Percentiles rank a stretch among this genome's conserved stretches.
Conservation (phyloP, 768 basidiomycete species). For the Basidioascus undulatus region DNA sequence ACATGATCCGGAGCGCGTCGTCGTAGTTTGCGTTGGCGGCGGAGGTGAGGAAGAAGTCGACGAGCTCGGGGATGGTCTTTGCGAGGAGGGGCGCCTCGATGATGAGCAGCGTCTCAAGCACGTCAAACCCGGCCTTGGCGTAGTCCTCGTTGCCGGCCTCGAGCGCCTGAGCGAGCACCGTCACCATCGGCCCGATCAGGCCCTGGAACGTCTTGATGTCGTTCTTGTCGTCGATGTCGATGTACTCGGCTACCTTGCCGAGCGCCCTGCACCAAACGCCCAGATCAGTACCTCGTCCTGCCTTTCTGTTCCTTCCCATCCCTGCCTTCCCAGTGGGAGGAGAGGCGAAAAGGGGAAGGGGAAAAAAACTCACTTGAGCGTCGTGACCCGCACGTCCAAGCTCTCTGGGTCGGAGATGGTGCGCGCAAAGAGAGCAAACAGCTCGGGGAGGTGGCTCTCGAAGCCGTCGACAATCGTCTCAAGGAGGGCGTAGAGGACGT, state of each 20-base stretch:
- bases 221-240: constrained; percentile 61
- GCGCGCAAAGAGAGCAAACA: constrained; percentile 55
- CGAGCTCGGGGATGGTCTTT: constrained; percentile 64
- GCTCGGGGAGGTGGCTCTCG: constrained; percentile 32
- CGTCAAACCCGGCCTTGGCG: constrained; percentile 77
- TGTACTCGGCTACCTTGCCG: constrained; percentile 77
- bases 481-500: constrained; percentile 68
- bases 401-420: constrained; percentile 64
- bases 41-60: constrained; percentile 61
- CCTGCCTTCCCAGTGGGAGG: too few species aligned
- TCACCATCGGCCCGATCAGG: constrained; percentile 66
- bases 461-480: constrained; percentile 49
- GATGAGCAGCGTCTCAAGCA: constrained; percentile 83
- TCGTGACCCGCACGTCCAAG: constrained; percentile 68
- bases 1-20: constrained; percentile 58
- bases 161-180: constrained; percentile 63
- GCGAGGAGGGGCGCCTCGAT: constrained; percentile 84
- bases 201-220: constrained; percentile 73
- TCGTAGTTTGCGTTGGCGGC: constrained; percentile 58
- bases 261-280: constrained; percentile 31
- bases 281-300: too few species aligned
- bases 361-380: constrained; percentile 34
- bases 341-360: background rate
- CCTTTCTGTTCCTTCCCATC: too few species aligned
- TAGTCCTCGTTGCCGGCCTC: constrained; percentile 52